Base-by-base conservation (phyloP, 2,329 filamentous ascomycete species). In the Arthrobotrys sphaeroides region DNA sequence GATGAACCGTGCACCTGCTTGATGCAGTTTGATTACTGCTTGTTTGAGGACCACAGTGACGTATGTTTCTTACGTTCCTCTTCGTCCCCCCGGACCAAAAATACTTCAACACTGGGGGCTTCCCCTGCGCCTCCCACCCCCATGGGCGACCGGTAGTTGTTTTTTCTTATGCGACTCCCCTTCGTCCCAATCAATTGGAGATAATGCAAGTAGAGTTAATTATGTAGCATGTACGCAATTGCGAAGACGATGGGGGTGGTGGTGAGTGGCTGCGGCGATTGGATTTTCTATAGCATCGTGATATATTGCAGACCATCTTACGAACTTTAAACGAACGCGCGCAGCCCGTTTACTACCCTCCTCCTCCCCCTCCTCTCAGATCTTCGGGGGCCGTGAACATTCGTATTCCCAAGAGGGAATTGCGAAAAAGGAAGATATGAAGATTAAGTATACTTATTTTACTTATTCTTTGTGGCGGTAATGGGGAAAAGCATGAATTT, bases 241-340 rank as follows among this genome's bases (percentile, higher is more conserved):
- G 51, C 51, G 51, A 55, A 24, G 31, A 38, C 13, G 28, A 31
- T 55, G 51, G 51, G 28, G 36, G 6, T 31, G 62, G 31, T 22
- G n/a, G n/a, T 24, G n/a, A n/a, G 51, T 55, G 51, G 51, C 51
- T 55, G 6, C 51, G 62, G 31, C 33, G n/a, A n/a, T 24, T 45
- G 36, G 16, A 12, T 12, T 31, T 45, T 18, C 40, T 55, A 67
- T 67, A 57, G 5, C 20, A 18, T 31, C 4, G 28, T 49, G 28
- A 68, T 47, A 16, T 60, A 68, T 68, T 68, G 55, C 64, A 59
- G 55, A 31, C 51, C n/a, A 18, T 68, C 64, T 68, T 57, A 67
- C 62, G 49, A 67, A 57, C 49, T 57, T 43, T 22, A 57, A 57
- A 66, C 36, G 13, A 42, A 24, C 47, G n/a, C n/a, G n/a, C n/a